Conservation (phyloP, 176 grass and related monocot genomes). For the Panicum miliaceum region DNA sequence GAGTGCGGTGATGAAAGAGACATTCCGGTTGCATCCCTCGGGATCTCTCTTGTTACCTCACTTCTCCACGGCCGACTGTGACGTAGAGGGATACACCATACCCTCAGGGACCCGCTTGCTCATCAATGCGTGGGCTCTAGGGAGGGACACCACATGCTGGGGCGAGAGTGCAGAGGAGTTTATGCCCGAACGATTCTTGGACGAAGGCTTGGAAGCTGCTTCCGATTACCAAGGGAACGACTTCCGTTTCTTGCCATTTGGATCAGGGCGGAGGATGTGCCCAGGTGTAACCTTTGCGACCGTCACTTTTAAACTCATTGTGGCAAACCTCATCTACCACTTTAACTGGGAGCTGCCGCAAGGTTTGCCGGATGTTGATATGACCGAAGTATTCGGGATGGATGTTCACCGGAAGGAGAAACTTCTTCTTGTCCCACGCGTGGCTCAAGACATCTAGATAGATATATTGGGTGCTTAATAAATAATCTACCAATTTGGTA, state of each 20-base stretch:
- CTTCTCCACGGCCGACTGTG: neutral
- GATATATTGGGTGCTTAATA: too few species aligned
- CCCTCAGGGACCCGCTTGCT: neutral
- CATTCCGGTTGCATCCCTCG: neutral
- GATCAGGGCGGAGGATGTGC: neutral
- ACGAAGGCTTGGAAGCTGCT: neutral
- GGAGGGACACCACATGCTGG: neutral
- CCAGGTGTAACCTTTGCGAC: neutral
- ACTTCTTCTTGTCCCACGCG: neutral
- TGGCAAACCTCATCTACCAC: conserved; percentile 47
- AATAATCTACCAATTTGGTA: too few species aligned
- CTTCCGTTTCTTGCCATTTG: neutral
- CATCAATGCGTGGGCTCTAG: conserved; percentile 1
- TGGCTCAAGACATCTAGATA: too few species aligned
- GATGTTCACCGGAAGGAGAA: neutral
- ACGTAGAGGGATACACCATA: neutral
- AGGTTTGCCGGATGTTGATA: conserved; percentile 6
- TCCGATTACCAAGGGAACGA: neutral
- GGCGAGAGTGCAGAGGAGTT: neutral
- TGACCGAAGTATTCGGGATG: conserved; percentile 39
- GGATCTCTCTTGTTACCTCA: neutral
- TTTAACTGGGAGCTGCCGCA: conserved; percentile 51
- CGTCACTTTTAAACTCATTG: conserved; percentile 2
- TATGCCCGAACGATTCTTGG: neutral
- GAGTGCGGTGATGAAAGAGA: neutral